Evolutionary conservation across 78 protist species (phyloP).

Genomic region (slime mould (Dictyostelium discoideum)): DNA sequence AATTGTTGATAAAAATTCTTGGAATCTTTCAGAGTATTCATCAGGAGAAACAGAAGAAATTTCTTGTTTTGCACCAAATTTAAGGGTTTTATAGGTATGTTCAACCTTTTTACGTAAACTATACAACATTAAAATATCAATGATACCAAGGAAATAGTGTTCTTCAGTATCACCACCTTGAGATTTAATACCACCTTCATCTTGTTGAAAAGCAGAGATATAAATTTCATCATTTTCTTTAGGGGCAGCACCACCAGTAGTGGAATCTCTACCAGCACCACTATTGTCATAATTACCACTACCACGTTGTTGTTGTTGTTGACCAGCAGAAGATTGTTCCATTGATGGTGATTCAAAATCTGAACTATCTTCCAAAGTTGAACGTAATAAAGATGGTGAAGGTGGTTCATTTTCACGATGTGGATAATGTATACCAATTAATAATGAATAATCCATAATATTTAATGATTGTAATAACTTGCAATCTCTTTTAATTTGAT

Average conservation of each 20-base stretch:
- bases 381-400: constrained; percentile 43
- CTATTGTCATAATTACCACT: neutral
- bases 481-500: constrained; percentile 81
- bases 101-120: constrained; percentile 87
- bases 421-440: constrained; percentile 88
- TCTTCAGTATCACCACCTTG: constrained; percentile 25
- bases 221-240: constrained; percentile 15
- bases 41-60: constrained; percentile 73
- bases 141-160: constrained; percentile 88
- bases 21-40: constrained; percentile 79
- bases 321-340: neutral
- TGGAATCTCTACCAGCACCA: neutral
- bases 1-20: constrained; percentile 49
- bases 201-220: constrained; percentile 56
- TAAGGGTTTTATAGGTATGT: constrained; percentile 84
- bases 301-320: neutral
- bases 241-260: neutral
- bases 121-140: constrained; percentile 92
- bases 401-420: constrained; percentile 48
- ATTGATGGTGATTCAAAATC: constrained; percentile 42
- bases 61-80: constrained; percentile 69
- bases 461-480: constrained; percentile 54
- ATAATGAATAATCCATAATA: constrained; percentile 92
- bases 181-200: constrained; percentile 65
- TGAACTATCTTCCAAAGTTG: neutral